Conservation (phyloP, 2,329 filamentous ascomycete species). For the Pseudocercospora macadamiae region DNA sequence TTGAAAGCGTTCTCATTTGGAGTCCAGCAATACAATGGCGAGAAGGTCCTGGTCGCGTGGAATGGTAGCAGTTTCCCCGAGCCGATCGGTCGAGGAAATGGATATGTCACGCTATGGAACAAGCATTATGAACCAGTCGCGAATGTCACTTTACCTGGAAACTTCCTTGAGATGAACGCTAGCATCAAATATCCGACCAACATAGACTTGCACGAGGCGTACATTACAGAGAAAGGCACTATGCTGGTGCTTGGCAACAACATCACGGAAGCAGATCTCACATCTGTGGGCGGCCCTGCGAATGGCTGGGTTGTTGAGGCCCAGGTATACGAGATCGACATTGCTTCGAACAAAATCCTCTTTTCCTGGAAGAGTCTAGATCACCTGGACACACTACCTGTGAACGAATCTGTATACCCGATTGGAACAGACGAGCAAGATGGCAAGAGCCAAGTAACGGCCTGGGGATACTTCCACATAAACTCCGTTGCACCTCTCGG, state of each 20-base stretch:
- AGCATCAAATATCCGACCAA: constrained; percentile 20
- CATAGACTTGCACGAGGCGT: constrained; percentile 42
- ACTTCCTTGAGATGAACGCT: constrained; percentile 18
- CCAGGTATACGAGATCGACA: constrained; percentile 37
- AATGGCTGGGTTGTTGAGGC: constrained; percentile 39
- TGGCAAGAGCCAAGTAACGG: constrained; percentile 16
- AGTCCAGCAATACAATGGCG: constrained; percentile 20
- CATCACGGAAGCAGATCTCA: constrained; percentile 35
- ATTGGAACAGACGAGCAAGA: constrained; percentile 26
- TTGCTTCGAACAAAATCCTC: constrained; percentile 39
- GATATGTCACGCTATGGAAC: constrained; percentile 21
- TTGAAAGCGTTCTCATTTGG: constrained; percentile 25
- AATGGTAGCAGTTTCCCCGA: constrained; percentile 25
- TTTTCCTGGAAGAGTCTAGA: constrained; percentile 44
- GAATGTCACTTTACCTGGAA: constrained; percentile 21
- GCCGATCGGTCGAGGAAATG: constrained; percentile 26
- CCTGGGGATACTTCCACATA: constrained; percentile 32
- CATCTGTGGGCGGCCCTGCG: constrained; percentile 31
- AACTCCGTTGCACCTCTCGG: constrained; percentile 23
- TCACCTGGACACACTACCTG: constrained; percentile 38
- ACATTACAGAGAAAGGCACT: constrained; percentile 37
- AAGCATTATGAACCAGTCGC: constrained; percentile 24
- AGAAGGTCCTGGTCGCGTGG: constrained; percentile 25
- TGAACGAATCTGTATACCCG: constrained; percentile 38
- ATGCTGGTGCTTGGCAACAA: constrained; percentile 37